phyloP scores from a whole-genome alignment of 1,139 yeast species.

The Kurtzmaniella quercitrusa region DNA sequence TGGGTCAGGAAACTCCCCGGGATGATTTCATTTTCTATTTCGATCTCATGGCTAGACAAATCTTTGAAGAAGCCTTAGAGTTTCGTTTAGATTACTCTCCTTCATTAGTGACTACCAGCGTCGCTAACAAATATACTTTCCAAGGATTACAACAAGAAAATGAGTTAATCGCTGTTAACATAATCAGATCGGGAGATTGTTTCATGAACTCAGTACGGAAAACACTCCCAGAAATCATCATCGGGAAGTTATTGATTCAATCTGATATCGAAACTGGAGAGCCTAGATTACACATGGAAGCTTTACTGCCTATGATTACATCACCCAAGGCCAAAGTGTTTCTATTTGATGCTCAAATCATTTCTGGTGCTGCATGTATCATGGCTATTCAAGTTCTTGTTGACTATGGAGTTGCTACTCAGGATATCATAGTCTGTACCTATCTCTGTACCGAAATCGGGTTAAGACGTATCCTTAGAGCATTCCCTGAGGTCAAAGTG shows the following conservation, averaged over 20 bases:
- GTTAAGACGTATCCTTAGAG: constrained; percentile 66
- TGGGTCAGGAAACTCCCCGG: constrained; percentile 51
- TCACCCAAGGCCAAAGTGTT: constrained; percentile 43
- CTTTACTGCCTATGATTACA: constrained; percentile 35
- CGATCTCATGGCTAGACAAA: constrained; percentile 68
- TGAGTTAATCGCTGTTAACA: constrained; percentile 65
- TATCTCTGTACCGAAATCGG: constrained; percentile 82
- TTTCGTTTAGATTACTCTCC: constrained; percentile 25
- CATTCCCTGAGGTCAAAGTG: constrained; percentile 64
- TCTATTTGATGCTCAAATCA: constrained; percentile 80
- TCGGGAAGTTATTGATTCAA: constrained; percentile 84
- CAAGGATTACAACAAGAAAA: constrained; percentile 42
- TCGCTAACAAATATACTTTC: constrained; percentile 18
- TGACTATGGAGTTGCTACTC: constrained; percentile 70
- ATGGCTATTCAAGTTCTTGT: constrained; percentile 89
- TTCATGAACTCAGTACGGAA: constrained; percentile 74
- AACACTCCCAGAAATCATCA: constrained; percentile 69
- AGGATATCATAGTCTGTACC: constrained; percentile 64
- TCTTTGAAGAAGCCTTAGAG: constrained; percentile 67
- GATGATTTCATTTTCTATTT: constrained; percentile 85
- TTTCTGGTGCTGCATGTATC: constrained; percentile 89
- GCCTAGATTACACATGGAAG: constrained; percentile 81
- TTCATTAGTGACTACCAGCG: constrained; percentile 34
- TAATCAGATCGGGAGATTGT: constrained; percentile 91
- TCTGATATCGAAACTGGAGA: constrained; percentile 88